Evolutionary conservation across 495 filamentous ascomycete genomes (phyloP).

Genomic region (Trichoderma gamsii): DNA sequence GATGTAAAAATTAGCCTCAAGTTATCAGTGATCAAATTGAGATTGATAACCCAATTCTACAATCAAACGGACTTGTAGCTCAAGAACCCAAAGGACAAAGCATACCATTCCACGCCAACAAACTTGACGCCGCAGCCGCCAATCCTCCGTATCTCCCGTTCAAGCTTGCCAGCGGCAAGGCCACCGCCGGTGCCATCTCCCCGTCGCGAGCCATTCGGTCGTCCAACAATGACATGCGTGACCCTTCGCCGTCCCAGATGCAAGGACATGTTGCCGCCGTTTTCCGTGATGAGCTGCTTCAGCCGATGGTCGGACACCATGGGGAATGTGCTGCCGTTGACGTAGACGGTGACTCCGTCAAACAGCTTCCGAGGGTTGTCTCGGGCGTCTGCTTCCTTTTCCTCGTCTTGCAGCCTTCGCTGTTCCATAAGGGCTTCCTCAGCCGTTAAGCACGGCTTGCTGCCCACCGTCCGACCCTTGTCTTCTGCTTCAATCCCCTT

Average conservation of each 20-base stretch:
- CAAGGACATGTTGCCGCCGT: constrained; percentile 66
- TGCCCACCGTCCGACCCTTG: not conserved
- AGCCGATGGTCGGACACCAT: constrained; percentile 79
- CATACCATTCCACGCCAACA: constrained; percentile 77
- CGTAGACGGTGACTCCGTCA: constrained; percentile 62
- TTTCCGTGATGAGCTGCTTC: constrained; percentile 65
- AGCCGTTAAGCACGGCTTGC: constrained; percentile 15
- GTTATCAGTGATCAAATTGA: no score
- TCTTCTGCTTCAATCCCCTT: not conserved
- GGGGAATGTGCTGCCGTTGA: constrained; percentile 83
- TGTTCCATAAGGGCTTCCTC: constrained; percentile 30
- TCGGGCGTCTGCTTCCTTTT: constrained; percentile 21
- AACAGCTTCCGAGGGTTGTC: constrained; percentile 45
- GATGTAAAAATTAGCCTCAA: not conserved
- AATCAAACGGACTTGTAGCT: no score
- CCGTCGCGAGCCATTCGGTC: constrained; percentile 33
- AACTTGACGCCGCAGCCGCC: constrained; percentile 67
- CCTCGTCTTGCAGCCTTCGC: constrained; percentile 33
- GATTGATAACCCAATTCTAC: no score
- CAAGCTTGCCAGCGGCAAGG: constrained; percentile 70
- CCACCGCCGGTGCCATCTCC: constrained; percentile 63
- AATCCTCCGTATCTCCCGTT: constrained; percentile 66
- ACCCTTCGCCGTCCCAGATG: constrained; percentile 64
- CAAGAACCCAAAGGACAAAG: constrained; percentile 16
- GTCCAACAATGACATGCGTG: constrained; percentile 81